Conservation (phyloP, 2,329 filamentous ascomycete genomes). For the Sporothrix pallida region DNA sequence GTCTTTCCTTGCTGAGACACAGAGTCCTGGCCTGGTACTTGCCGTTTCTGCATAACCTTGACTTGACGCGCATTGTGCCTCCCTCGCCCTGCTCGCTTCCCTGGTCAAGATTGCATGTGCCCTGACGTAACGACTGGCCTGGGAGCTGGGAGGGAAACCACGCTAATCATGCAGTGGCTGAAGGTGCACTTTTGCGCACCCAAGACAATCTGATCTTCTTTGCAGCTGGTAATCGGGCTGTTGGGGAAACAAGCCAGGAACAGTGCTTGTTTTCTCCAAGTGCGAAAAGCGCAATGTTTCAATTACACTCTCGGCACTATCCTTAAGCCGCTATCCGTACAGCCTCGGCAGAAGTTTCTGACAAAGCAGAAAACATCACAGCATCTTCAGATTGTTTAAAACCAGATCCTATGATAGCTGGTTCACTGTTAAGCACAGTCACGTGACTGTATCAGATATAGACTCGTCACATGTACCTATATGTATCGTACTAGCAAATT, state of each 20-base stretch:
- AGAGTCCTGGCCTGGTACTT: constrained; percentile 29
- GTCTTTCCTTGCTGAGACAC: constrained; percentile 29
- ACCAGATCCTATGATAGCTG: no score
- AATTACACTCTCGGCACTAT: not conserved
- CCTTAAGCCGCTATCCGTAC: not conserved
- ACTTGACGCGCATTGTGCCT: not conserved
- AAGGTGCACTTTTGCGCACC: not conserved
- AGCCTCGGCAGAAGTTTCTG: not conserved
- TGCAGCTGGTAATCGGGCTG: constrained; percentile 19
- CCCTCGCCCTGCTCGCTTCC: not conserved
- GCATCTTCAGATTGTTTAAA: not conserved
- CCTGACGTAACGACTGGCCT: not conserved
- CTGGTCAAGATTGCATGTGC: not conserved
- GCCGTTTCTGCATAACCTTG: not conserved
- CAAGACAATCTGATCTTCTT: constrained; percentile 2
- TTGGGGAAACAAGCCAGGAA: not conserved
- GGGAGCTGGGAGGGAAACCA: constrained; percentile 4
- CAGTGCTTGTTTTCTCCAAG: not conserved
- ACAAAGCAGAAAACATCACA: not conserved
- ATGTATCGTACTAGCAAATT: not conserved
- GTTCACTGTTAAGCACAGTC: not conserved
- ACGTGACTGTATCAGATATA: not conserved
- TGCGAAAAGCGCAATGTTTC: not conserved
- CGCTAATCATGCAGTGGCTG: constrained; percentile 30
- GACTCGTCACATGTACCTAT: not conserved